Conservation (phyloP, 768 basidiomycete genomes). For the Lentinula boryana region DNA sequence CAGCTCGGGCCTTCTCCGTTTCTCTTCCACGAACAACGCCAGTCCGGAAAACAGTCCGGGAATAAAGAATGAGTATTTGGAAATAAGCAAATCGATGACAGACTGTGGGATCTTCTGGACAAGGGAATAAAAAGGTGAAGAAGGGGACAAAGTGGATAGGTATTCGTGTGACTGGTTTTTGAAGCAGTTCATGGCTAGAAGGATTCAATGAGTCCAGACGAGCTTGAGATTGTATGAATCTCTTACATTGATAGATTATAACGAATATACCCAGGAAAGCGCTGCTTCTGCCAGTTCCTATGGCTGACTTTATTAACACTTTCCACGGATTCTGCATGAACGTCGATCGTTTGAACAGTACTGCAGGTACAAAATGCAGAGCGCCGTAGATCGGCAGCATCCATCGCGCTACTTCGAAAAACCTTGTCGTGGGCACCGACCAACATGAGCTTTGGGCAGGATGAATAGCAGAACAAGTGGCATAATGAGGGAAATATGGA, state of each 20-base stretch:
- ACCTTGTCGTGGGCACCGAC: slow-evolving; percentile 58
- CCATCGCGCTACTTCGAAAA: slow-evolving; percentile 78
- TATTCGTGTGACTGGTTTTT: slow-evolving; percentile 54
- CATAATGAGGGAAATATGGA: slow-evolving; percentile 46
- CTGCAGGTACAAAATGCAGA: slow-evolving; percentile 80
- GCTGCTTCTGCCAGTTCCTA: slow-evolving; percentile 78
- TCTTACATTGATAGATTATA: slow-evolving; percentile 72
- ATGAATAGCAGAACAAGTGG: slow-evolving; percentile 71
- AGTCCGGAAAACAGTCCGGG: slow-evolving; percentile 71
- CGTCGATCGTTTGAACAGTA: slow-evolving; percentile 71
- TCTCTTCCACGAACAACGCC: slow-evolving; percentile 82
- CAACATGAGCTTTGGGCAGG: slow-evolving; percentile 61
- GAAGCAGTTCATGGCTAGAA: slow-evolving; percentile 55
- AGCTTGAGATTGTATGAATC: neutral
- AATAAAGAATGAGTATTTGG: slow-evolving; percentile 69
- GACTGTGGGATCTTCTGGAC: slow-evolving; percentile 32
- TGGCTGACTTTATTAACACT: slow-evolving; percentile 57
- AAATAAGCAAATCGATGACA: slow-evolving; percentile 51
- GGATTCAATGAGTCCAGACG: neutral
- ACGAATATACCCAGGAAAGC: slow-evolving; percentile 86
- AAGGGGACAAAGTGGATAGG: slow-evolving; percentile 31
- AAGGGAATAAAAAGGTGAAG: slow-evolving; percentile 21
- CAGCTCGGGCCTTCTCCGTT: slow-evolving; percentile 80
- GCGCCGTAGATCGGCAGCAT: slow-evolving; percentile 84
- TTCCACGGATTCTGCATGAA: slow-evolving; percentile 62